Percentiles rank a stretch among this genome's conserved stretches.
These are phyloP conservation scores for Leccinellum rugosiceps DNA, from an alignment of 768 basidiomycete species.

Conservation along the genomic window DNA sequence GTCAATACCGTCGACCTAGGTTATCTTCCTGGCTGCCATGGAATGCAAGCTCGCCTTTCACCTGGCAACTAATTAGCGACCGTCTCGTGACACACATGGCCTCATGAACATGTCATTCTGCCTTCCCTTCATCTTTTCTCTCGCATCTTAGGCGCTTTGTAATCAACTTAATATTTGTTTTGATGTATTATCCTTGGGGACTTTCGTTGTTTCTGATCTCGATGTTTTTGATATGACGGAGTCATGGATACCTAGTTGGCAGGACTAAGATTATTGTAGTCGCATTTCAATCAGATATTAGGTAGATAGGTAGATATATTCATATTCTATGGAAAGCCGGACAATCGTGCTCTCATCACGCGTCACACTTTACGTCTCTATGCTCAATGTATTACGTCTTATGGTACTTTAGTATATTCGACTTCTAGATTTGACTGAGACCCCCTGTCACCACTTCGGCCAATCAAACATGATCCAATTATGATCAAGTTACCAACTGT, in stretches of 20 bases:
- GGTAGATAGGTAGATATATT: no score
- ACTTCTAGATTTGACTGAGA: no score
- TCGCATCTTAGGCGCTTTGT: constrained; percentile 24
- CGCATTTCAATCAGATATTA: constrained; percentile 13
- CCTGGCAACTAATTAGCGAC: constrained; percentile 34
- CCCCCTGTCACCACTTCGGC: no score
- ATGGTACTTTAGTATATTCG: no score
- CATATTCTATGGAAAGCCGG: no score
- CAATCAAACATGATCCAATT: no score
- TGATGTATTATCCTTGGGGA: constrained; percentile 11
- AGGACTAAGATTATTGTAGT: constrained; percentile 26
- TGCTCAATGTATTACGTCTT: no score
- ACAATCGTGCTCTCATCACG: no score
- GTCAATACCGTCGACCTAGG: constrained; percentile 37
- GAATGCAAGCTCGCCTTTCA: constrained; percentile 71
- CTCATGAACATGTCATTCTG: constrained; percentile 24
- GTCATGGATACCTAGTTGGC: constrained; percentile 29
- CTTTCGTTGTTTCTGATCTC: constrained; percentile 12
- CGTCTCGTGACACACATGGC: constrained; percentile 14
- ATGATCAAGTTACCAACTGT: no score
- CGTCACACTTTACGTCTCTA: no score
- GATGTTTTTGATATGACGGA: constrained; percentile 13
- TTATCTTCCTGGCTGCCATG: constrained; percentile 74
- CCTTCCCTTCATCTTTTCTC: constrained; percentile 13
- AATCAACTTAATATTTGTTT: constrained; percentile 26